Conservation (phyloP, 2,329 filamentous ascomycete species). For the Neurospora sp. region DNA sequence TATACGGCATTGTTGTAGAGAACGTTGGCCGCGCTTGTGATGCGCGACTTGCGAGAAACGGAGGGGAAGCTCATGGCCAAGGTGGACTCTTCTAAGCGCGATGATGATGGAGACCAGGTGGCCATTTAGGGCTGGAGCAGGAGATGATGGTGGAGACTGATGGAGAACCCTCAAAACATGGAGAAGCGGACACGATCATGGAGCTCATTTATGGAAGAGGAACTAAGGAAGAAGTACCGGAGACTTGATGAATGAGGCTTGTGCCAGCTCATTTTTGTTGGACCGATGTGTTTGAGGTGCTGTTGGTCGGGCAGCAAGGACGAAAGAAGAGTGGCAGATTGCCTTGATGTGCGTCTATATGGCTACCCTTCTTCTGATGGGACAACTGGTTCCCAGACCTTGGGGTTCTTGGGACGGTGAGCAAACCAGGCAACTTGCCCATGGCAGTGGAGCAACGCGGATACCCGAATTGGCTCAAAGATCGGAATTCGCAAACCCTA, state of each 20-base stretch:
- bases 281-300: slow-evolving; percentile 12
- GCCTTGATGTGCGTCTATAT: slow-evolving; percentile 12
- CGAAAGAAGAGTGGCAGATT: slow-evolving; percentile 5
- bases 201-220: slow-evolving; percentile 7
- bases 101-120: not conserved
- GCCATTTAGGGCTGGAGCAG: not conserved
- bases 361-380: slow-evolving; percentile 7
- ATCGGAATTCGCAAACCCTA: slow-evolving; percentile 4
- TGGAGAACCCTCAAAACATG: not conserved
- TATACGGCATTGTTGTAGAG: slow-evolving; percentile 68
- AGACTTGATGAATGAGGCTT: slow-evolving; percentile 5
- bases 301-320: slow-evolving; percentile 19
- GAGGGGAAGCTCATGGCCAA: slow-evolving; percentile 19
- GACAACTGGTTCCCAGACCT: slow-evolving; percentile 5
- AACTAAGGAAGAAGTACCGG: slow-evolving; percentile 7
- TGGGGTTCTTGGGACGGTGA: slow-evolving; percentile 7
- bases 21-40: slow-evolving; percentile 36
- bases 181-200: slow-evolving; percentile 4
- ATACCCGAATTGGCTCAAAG: slow-evolving; percentile 3
- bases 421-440: slow-evolving; percentile 6
- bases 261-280: slow-evolving; percentile 14
- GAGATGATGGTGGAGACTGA: not conserved
- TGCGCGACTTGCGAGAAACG: slow-evolving; percentile 35
- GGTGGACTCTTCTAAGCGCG: not conserved
- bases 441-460: slow-evolving; percentile 9